Evolutionary conservation across 305 asterid species (phyloP).

Genomic region (Fraxinus baroniana): DNA sequence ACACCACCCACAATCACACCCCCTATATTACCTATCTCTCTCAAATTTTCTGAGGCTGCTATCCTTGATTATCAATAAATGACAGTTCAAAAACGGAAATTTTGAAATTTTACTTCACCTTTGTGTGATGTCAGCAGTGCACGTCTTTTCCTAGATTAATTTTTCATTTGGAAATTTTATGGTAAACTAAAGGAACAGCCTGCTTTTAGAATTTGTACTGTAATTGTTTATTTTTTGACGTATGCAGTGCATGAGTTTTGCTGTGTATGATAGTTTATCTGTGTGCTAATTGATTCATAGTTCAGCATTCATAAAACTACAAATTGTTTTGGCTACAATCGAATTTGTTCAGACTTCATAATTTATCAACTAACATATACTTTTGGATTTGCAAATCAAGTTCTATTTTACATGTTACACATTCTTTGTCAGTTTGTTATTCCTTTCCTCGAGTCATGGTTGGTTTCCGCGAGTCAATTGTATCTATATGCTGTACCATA

Average conservation of each 20-base stretch:
- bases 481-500: not conserved
- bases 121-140: not conserved
- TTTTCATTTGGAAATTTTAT: not conserved
- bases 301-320: not conserved
- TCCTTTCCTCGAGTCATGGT: slow-evolving; percentile 1
- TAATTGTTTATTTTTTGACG: not conserved
- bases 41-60: not conserved
- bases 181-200: not conserved
- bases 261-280: not conserved
- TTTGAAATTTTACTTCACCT: not conserved
- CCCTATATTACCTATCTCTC: not conserved
- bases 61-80: not conserved
- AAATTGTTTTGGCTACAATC: not conserved
- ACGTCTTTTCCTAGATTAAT: not conserved
- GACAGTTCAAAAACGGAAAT: not conserved
- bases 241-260: not conserved
- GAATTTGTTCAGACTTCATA: not conserved
- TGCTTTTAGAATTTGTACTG: not conserved
- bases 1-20: not conserved
- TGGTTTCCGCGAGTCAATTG: not conserved
- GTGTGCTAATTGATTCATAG: not conserved
- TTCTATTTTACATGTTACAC: not conserved
- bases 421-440: not conserved
- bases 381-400: not conserved
- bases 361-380: not conserved